Evolutionary conservation across 2,329 filamentous ascomycete species (phyloP), one percentile per base, ranked within the genome.

Genomic region (Alternaria viburni): DNA sequence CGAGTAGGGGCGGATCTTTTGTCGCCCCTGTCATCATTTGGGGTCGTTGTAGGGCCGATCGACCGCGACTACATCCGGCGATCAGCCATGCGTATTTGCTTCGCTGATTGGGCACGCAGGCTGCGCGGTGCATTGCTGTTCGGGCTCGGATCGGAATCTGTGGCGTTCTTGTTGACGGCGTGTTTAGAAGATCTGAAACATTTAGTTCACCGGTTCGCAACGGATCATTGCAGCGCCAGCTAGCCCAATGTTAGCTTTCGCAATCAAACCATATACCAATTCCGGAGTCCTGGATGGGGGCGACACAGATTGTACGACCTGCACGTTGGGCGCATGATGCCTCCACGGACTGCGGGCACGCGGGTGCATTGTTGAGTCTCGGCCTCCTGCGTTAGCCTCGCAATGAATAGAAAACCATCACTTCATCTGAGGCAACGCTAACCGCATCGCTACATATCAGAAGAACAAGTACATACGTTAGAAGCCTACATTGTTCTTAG

Each of bases 111-210:
- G 26, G 12, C 28, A 49, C 30, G 23, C 17, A 54, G 36, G 49
- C 13, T 32, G 58, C 47, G 41, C 25, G 55, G 41, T 41, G 28
- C 28, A 59, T 44, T 2, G 41, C 43, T 49, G 44, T 44, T 43
- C 43, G 44, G 44, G 21, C 19, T 54, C 51, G 44, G 32, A 47
- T 45, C 23, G 32, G 30, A 43, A 26, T 32, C 44, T 62, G 25
- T 50, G 44, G 49, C 56, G 56, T 45, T 21, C 23, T 50, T 50
- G 44, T 54, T 57, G 50, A 49, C 30, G 49, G 12, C 56, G 32
- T 57, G 32, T 28, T 49, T 19, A 23, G 30, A 26, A 21, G 23
- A 32, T 26, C 25, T 56, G 45, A 46, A 50, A 54, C 60, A 54
- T 9, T 43, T 36, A 19, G 21, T 44, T 52, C 28, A 54, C 41